Base-by-base conservation (phyloP, 768 basidiomycete species). In the Lactifluus echinatus region DNA sequence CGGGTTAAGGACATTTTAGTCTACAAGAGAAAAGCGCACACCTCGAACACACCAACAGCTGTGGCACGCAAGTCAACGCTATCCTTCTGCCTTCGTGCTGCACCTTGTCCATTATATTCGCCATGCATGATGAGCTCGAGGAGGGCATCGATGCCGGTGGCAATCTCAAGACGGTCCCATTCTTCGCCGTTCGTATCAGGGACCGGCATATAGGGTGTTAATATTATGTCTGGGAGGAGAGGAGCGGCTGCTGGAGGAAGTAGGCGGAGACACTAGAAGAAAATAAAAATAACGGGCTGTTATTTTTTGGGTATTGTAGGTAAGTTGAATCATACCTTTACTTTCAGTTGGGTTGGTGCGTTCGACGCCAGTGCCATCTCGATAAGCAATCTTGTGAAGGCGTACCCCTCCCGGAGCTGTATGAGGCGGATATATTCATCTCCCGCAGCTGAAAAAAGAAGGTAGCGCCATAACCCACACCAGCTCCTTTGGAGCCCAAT, bases 281-380 rank as follows among this genome's bases (percentile, higher is more conserved):
- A 61, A 23, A 11, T 79, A 21, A 71, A 63, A 11, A 76, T 75
- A 29, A 44, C 50, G 17, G 60, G 15, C 23, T 39, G 33, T 26
- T 40, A 15, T 15, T 21, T 12, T 33, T n/a, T n/a, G n/a, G 40
- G 37, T 15, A 15, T 15, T 7, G 34, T 11, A 42, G 28, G 14
- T 28, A 23, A 28, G n/a, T 26, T 23, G 39, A 46, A 19, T 23
- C 69, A 49, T 69, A 88, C 90, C 78, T 93, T 90, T 4, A 87
- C 85, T 73, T 99, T 98, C 46, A 98, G 72, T 6, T 76, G 63
- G 3, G 89, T 85, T 0, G 96, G 95, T 2, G 90, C 88, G 70
- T 98, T 98, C n/a, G 92, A 94, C 8, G 94, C 86, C 29, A 98
- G 77, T 1, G 87, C 89, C 4, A 94, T 74, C 69, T 99, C 95